phyloP scores from a whole-genome alignment of 495 filamentous ascomycete species.

The Aspergillus ellipticus region DNA sequence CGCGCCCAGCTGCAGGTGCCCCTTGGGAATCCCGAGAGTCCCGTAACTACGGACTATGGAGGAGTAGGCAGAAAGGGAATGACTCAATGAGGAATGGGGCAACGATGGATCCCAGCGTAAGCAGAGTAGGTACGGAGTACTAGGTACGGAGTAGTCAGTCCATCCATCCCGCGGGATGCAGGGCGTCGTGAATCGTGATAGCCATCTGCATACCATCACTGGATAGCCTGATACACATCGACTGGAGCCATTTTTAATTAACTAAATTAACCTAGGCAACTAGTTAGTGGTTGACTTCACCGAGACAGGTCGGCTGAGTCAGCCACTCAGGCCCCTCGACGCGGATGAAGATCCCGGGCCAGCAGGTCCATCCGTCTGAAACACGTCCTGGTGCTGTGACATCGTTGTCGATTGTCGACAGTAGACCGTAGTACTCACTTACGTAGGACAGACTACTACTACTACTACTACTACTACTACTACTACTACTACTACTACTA shows the following conservation, averaged over 20 bases:
- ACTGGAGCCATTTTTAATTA: too few species aligned
- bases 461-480: too few species aligned
- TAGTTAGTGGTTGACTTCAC: too few species aligned
- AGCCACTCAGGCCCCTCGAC: neutral
- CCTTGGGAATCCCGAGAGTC: neutral
- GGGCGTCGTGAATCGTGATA: neutral
- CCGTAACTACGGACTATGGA: too few species aligned
- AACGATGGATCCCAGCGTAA: neutral
- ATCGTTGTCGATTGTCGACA: too few species aligned
- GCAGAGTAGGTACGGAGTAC: neutral
- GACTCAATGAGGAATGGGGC: neutral
- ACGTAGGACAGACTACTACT: too few species aligned
- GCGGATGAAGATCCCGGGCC: neutral
- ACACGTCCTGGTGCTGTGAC: neutral
- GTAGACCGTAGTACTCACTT: too few species aligned
- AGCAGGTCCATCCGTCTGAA: neutral
- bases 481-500: too few species aligned
- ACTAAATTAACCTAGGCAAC: too few species aligned
- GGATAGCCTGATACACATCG: too few species aligned
- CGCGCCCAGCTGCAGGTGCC: constrained; percentile 12
- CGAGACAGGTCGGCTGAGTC: neutral
- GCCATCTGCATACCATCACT: neutral
- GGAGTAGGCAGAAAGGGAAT: neutral
- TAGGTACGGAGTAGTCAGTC: too few species aligned
- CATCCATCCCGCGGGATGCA: neutral